Percentiles rank a stretch among this genome's conserved stretches.
phyloP scores from a whole-genome alignment of 768 basidiomycete species.

The Xerocomellus amylosporus region DNA sequence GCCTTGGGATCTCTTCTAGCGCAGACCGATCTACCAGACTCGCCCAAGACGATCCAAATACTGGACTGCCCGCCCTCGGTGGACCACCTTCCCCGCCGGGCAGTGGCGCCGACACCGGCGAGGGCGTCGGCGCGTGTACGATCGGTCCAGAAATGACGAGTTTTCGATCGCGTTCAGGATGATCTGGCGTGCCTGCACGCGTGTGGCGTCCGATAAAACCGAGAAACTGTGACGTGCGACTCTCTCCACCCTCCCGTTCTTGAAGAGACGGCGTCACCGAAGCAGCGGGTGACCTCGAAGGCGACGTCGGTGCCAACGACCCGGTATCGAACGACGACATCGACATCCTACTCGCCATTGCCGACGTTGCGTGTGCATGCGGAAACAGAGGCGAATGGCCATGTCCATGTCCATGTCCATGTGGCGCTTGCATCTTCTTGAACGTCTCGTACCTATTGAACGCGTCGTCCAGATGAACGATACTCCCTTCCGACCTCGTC shows the following conservation, averaged over 20 bases:
- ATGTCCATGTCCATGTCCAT: background rate
- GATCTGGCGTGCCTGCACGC: slow-evolving; percentile 46
- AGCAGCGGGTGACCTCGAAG: slow-evolving; percentile 39
- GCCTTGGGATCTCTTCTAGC: slow-evolving; percentile 71
- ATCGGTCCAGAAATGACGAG: slow-evolving; percentile 72
- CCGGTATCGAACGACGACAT: slow-evolving; percentile 56
- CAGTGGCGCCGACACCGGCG: background rate
- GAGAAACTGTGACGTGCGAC: slow-evolving; percentile 49
- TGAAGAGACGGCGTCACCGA: slow-evolving; percentile 31
- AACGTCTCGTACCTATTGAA: slow-evolving; percentile 89
- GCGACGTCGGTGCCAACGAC: slow-evolving; percentile 34
- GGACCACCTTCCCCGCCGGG: slow-evolving; percentile 12
- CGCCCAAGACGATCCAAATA: slow-evolving; percentile 82
- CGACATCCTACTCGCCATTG: slow-evolving; percentile 49
- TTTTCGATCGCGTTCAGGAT: slow-evolving; percentile 42
- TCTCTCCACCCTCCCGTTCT: slow-evolving; percentile 33
- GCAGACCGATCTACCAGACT: slow-evolving; percentile 86
- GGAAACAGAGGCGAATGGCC: slow-evolving; percentile 5
- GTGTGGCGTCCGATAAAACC: slow-evolving; percentile 56
- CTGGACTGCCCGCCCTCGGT: slow-evolving; percentile 50
- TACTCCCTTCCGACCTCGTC: slow-evolving; percentile 14
- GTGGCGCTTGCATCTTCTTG: slow-evolving; percentile 47
- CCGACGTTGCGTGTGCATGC: background rate
- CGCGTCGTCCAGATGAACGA: slow-evolving; percentile 66
- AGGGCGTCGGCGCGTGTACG: slow-evolving; percentile 32